These are phyloP conservation scores for Luvunga scandens DNA, from an alignment of 345 rosid genomes.

Conservation along the genomic window DNA sequence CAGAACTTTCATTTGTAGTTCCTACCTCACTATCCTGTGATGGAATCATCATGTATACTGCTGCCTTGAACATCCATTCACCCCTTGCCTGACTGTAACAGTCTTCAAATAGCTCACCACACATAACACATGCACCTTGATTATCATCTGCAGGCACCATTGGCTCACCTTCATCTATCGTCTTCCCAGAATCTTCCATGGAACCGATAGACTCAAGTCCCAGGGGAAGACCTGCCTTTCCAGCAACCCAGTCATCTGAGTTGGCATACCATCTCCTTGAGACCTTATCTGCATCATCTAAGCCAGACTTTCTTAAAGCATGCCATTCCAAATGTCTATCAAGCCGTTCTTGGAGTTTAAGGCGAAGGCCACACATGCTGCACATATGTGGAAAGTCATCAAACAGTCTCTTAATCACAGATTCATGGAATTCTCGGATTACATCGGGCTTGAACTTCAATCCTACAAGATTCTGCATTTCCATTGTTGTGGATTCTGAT, in stretches of 20 bases:
- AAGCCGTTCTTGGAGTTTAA: conserved; percentile 61
- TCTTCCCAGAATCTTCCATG: conserved; percentile 31
- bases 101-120: conserved; percentile 93
- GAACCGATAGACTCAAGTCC: conserved; percentile 37
- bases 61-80: conserved; percentile 88
- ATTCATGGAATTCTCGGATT: conserved; percentile 70
- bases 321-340: conserved; percentile 83
- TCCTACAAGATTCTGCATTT: conserved; percentile 56
- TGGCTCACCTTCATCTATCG: conserved; percentile 34
- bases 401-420: conserved; percentile 61
- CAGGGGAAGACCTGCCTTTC: conserved; percentile 34
- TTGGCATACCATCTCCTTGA: conserved; percentile 75
- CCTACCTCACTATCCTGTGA: conserved; percentile 15
- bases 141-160: conserved; percentile 77
- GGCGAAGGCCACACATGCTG: conserved; percentile 68
- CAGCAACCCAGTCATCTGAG: conserved; percentile 62
- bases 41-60: conserved; percentile 49
- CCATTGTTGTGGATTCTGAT: conserved; percentile 25
- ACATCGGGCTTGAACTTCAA: conserved; percentile 68
- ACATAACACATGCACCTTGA: conserved; percentile 76
- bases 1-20: conserved; percentile 25
- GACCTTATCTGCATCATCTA: conserved; percentile 22
- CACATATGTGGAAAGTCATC: conserved; percentile 73
- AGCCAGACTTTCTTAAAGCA: conserved; percentile 40
- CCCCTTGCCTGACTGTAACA: conserved; percentile 49